Evolutionary conservation across 2,329 filamentous ascomycete genomes (phyloP).

Genomic region (Aspergillus sergii): DNA sequence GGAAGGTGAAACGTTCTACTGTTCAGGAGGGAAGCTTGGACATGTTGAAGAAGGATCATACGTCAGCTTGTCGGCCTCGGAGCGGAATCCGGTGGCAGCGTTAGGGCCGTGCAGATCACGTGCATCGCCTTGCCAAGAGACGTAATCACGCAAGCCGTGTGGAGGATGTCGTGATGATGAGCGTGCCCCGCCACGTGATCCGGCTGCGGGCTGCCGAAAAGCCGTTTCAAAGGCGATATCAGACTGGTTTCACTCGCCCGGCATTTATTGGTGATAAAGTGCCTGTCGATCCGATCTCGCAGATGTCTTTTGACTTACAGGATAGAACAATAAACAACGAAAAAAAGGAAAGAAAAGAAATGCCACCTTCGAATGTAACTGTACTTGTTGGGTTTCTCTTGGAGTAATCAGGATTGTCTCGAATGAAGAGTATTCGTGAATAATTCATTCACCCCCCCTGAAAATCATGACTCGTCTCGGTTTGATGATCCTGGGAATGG

Average conservation of each 20-base stretch:
- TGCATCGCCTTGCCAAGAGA: constrained; percentile 12
- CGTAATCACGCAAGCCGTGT: constrained; percentile 29
- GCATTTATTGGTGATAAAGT: neutral
- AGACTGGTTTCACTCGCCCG: neutral
- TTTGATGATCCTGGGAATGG: neutral
- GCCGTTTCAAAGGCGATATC: neutral
- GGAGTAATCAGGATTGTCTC: neutral
- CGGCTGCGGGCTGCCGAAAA: neutral
- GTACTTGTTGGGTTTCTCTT: neutral
- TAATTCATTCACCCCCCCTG: constrained; percentile 18
- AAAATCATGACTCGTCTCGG: constrained; percentile 25
- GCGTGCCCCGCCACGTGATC: neutral
- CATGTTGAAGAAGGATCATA: neutral
- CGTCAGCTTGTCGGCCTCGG: neutral
- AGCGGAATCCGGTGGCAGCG: neutral
- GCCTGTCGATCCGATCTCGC: neutral
- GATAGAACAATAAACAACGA: too few relatives aligned
- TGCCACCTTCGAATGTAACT: neutral
- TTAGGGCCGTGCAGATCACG: constrained; percentile 19
- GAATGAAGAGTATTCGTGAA: too few relatives aligned
- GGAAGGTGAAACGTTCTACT: neutral
- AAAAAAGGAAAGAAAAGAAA: neutral
- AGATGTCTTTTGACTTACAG: neutral
- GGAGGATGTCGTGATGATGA: constrained; percentile 28
- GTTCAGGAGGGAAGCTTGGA: neutral